Percentiles rank a stretch among this genome's conserved stretches.
These are phyloP conservation scores for Coffea eugenioides DNA, from an alignment of 257 asterid genomes.

Conservation along the genomic window DNA sequence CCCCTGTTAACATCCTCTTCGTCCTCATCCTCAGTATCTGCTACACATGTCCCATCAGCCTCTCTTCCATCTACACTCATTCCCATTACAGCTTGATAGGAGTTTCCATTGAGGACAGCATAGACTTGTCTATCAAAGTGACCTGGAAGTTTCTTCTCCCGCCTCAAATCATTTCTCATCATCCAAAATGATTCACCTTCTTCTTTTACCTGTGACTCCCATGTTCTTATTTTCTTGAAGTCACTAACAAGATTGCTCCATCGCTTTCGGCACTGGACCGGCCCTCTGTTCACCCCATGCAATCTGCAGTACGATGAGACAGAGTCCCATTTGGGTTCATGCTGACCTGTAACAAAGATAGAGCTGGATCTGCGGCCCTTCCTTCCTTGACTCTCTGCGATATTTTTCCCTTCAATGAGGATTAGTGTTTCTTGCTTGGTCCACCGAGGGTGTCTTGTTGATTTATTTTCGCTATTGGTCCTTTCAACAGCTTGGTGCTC, in stretches of 20 bases:
- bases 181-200: constrained; percentile 54
- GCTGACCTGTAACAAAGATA: constrained; percentile 34
- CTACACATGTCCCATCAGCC: constrained; percentile 11
- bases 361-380: constrained; percentile 38
- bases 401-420: constrained; percentile 63
- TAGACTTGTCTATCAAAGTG: constrained; percentile 58
- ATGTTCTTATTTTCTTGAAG: constrained; percentile 66
- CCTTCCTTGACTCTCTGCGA: constrained; percentile 53
- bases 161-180: constrained; percentile 64
- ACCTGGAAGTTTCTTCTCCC: constrained; percentile 60
- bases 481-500: constrained; percentile 18
- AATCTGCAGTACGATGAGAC: constrained; percentile 66
- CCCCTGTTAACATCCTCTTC: constrained; percentile 37
- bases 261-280: constrained; percentile 75
- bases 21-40: constrained; percentile 35
- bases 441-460: constrained; percentile 77
- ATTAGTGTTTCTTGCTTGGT: constrained; percentile 62
- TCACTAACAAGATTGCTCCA: constrained; percentile 85
- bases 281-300: constrained; percentile 57
- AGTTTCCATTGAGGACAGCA: constrained; percentile 53
- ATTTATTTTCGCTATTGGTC: constrained; percentile 32
- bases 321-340: constrained; percentile 66
- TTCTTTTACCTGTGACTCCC: constrained; percentile 39
- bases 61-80: constrained; percentile 30
- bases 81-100: constrained; percentile 43